Base-by-base conservation (phyloP, 2,329 filamentous ascomycete genomes). In the Bimuria novae-zelandiae region DNA sequence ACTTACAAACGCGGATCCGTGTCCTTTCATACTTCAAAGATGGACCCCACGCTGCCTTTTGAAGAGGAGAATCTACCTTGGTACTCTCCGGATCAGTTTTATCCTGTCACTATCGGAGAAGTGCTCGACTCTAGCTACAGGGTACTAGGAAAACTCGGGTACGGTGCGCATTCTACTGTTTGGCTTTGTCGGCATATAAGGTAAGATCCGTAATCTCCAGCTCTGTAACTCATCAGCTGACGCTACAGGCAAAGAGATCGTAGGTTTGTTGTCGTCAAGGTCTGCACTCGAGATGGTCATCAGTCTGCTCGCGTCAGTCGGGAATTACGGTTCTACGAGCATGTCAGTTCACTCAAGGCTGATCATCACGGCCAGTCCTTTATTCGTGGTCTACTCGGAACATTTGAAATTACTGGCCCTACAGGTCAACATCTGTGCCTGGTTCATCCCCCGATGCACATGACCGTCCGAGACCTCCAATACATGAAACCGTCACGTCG, bases 381-480 rank as follows among this genome's bases (percentile, higher is more conserved):
- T 44, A 60, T 65, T 37, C 61, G 62, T 48, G 57, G 53, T 35
- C 55, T 65, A 25, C 51, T 49, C 47, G 55, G 58, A 22, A 30
- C 32, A 58, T 65, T 67, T n/a, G 59, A 67, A 40, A 33, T 65
- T 45, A 17, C 37, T 47, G 57, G 62, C 53, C 62, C 62, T 16
- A 57, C 52, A 51, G 59, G 63, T 43, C 46, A 60, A 56, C 61
- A 67, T 45, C 50, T 65, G 52, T 67, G 62, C 50, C 45, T 67
- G 1, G 61, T 61, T 57, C 59, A 67, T 56, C 62, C 59, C 40
- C 63, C 59, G 11, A 65, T 65, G 62, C 62, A 67, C 56, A 67
- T 63, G 62, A 67, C 63, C 52, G 64, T 67, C 50, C 59, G 48
- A 56, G 25, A 67, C 51, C 56, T 67, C 51, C 61, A 67, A 51